phyloP scores from a whole-genome alignment of 257 asterid species.

The Solanum clarkiae region DNA sequence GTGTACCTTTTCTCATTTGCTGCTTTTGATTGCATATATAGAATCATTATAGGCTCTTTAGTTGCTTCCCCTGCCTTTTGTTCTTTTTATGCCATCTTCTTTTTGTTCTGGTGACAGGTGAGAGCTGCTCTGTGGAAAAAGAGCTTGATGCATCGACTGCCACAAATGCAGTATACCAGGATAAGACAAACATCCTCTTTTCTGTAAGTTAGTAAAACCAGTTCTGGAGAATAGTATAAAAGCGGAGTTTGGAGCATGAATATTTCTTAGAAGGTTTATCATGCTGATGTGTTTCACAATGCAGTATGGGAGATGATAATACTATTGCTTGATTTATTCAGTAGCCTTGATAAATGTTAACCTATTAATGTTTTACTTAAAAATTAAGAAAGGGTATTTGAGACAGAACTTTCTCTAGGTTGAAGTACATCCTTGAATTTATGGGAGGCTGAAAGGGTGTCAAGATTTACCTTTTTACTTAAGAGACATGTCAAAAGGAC shows the following conservation, averaged over 20 bases:
- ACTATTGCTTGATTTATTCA: background rate
- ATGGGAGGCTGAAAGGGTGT: background rate
- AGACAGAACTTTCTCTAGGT: background rate
- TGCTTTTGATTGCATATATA: background rate
- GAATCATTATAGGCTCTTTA: background rate
- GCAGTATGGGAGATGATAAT: background rate
- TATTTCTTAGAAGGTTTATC: background rate
- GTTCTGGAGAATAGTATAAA: background rate
- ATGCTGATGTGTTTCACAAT: background rate
- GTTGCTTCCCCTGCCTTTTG: background rate
- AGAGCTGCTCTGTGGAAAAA: slow-evolving; percentile 96
- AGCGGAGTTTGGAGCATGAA: background rate
- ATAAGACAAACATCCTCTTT: slow-evolving; percentile 89
- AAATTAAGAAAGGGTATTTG: background rate
- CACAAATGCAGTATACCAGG: slow-evolving; percentile 95
- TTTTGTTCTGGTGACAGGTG: slow-evolving; percentile 44
- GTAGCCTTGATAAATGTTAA: background rate
- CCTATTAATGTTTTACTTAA: background rate
- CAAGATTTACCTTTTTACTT: background rate
- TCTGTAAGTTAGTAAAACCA: slow-evolving; percentile 53
- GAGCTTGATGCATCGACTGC: slow-evolving; percentile 65
- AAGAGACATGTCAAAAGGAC: background rate
- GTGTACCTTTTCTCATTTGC: background rate
- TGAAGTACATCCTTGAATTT: background rate
- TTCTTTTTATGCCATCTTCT: background rate